Conservation (phyloP, 208 protist genomes). For the Tritrichomonas foetus region DNA sequence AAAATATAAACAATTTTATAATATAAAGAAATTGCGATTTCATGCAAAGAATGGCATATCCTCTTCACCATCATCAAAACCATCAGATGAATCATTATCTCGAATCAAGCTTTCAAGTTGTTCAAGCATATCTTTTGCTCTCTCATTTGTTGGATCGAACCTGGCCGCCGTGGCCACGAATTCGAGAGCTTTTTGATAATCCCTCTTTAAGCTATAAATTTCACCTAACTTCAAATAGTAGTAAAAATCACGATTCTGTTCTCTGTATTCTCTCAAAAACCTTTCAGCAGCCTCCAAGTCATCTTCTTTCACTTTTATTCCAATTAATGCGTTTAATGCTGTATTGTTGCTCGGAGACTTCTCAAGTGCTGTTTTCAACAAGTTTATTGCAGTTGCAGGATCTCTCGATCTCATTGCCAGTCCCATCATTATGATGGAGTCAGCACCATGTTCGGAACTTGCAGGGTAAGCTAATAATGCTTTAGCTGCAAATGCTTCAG, state of each 20-base stretch:
- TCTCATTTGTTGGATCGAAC: not conserved
- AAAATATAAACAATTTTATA: too few relatives aligned
- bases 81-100: not conserved
- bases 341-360: not conserved
- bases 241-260: not conserved
- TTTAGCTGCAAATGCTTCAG: not conserved
- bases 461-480: not conserved
- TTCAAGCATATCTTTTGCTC: not conserved
- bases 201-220: not conserved
- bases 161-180: not conserved
- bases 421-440: not conserved
- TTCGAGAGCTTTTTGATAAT: not conserved
- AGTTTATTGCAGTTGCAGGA: not conserved
- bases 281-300: not conserved
- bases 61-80: not conserved
- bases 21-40: too few relatives aligned
- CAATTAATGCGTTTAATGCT: not conserved
- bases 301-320: not conserved
- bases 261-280: not conserved
- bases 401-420: not conserved
- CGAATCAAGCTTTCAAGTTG: not conserved
- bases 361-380: not conserved
- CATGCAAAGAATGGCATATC: too few relatives aligned
- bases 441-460: not conserved
- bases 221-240: not conserved